Percentiles rank a stretch among this genome's conserved stretches.
Evolutionary conservation across 257 asterid genomes (phyloP).

Genomic region (Solanum rostratum): DNA sequence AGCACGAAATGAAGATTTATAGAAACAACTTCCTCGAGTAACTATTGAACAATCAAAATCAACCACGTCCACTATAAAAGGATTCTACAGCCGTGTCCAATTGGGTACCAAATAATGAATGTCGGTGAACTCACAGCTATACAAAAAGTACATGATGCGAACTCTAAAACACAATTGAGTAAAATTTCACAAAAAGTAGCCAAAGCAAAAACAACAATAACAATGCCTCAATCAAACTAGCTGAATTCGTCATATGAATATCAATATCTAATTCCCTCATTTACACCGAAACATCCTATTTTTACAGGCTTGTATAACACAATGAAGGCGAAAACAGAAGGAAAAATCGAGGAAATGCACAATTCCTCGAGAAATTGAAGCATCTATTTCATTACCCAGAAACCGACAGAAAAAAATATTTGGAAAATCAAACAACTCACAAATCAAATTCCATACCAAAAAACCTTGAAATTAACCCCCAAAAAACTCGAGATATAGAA

Average conservation of each 20-base stretch:
- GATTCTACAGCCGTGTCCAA: background rate
- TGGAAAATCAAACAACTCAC: background rate
- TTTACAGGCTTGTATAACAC: background rate
- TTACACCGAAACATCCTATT: background rate
- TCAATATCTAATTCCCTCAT: background rate
- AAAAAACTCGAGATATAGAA: background rate
- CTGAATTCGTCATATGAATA: background rate
- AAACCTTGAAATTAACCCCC: background rate
- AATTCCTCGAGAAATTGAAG: background rate
- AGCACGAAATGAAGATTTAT: background rate
- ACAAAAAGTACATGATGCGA: background rate
- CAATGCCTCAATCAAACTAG: background rate
- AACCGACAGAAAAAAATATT: background rate
- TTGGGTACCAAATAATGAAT: background rate
- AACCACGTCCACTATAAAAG: background rate
- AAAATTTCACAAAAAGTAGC: background rate
- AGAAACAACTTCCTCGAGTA: background rate
- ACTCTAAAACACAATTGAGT: background rate
- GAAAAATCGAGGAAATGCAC: background rate
- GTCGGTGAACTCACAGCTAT: background rate
- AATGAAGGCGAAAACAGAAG: background rate
- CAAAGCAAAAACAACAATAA: background rate
- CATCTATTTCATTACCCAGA: background rate
- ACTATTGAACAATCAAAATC: background rate
- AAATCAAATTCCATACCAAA: background rate